phyloP scores from a whole-genome alignment of 1,139 yeast species.

The Nakaseomyces uthaithaninus region DNA sequence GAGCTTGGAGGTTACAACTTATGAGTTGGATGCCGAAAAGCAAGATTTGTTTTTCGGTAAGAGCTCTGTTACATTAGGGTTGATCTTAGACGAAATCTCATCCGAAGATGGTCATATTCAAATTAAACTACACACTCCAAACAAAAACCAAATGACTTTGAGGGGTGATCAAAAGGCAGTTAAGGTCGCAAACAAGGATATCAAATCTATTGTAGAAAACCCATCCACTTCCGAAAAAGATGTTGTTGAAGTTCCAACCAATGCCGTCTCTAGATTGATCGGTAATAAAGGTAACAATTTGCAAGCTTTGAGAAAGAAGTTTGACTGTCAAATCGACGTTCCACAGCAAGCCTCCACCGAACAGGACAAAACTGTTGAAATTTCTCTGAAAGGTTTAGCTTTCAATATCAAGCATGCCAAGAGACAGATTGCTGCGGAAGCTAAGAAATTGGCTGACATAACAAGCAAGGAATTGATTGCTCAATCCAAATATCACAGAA shows the following conservation, averaged over 20 bases:
- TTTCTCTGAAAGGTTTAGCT: slow-evolving; percentile 67
- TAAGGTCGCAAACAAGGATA: slow-evolving; percentile 22
- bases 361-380: slow-evolving; percentile 43
- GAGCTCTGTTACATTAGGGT: slow-evolving; percentile 23
- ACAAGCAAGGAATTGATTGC: slow-evolving; percentile 53
- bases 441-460: slow-evolving; percentile 82
- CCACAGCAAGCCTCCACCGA: slow-evolving; percentile 30
- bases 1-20: slow-evolving; percentile 43
- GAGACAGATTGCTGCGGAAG: slow-evolving; percentile 46
- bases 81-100: slow-evolving; percentile 36
- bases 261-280: slow-evolving; percentile 68
- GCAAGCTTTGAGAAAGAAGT: slow-evolving; percentile 64
- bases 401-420: slow-evolving; percentile 73
- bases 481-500: slow-evolving; percentile 72
- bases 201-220: slow-evolving; percentile 20
- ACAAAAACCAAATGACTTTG: slow-evolving; percentile 24
- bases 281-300: slow-evolving; percentile 83
- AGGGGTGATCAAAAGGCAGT: slow-evolving; percentile 32
- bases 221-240: slow-evolving; percentile 30
- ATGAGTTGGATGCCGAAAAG: slow-evolving; percentile 46
- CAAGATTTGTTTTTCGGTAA: slow-evolving; percentile 47
- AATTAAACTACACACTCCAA: slow-evolving; percentile 28
- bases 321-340: slow-evolving; percentile 71
- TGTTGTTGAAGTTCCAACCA: slow-evolving; percentile 54
- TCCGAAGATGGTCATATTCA: slow-evolving; percentile 44